A percentile compares a stretch with the other conserved stretches of the same genome.
phyloP scores from a whole-genome alignment of 169 alveolate genomes.

The Plasmodium gonderi region DNA sequence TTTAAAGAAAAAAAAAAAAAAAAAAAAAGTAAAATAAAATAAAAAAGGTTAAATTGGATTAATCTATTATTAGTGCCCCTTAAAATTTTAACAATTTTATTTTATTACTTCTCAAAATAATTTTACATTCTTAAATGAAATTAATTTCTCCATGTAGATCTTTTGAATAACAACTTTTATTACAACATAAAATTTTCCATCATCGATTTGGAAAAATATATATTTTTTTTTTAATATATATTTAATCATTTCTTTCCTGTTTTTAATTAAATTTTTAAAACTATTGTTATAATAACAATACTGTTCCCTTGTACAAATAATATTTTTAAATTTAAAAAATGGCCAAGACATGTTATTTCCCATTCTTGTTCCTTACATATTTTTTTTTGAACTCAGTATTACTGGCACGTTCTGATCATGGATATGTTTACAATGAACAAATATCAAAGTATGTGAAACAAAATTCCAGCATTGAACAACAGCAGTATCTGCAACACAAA shows the following conservation, averaged over 20 bases:
- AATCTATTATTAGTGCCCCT: not conserved
- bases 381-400: conserved; percentile 16
- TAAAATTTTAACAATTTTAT: not conserved
- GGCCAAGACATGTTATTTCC: conserved; percentile 21
- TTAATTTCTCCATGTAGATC: not conserved
- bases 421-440: not conserved
- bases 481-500: not conserved
- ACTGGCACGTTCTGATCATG: not conserved
- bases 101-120: not conserved
- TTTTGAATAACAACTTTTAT: not conserved
- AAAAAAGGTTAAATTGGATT: not conserved
- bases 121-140: not conserved
- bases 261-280: not conserved
- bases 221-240: not conserved
- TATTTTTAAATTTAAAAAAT: conserved; percentile 7
- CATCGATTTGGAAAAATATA: not conserved
- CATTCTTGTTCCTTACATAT: conserved; percentile 25
- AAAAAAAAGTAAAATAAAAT: not conserved
- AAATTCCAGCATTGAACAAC: not conserved
- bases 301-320: not conserved
- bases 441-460: not conserved
- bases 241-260: not conserved
- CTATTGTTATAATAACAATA: not conserved
- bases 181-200: not conserved
- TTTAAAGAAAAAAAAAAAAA: too few relatives aligned